phyloP scores from a whole-genome alignment of 169 alveolate genomes.

The Theileria luwenshuni region DNA sequence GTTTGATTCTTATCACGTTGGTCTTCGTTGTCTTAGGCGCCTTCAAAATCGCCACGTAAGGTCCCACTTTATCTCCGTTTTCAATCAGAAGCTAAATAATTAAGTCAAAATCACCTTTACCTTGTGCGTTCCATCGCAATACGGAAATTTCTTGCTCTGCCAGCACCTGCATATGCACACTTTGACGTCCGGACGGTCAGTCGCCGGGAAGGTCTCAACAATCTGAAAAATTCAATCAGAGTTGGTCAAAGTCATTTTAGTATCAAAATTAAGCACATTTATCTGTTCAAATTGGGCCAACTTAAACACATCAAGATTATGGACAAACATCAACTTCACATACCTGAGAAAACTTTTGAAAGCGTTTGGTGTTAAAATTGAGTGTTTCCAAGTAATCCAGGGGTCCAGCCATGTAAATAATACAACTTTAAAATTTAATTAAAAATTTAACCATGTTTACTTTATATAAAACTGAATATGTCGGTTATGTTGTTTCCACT shows the following conservation, averaged over 20 bases:
- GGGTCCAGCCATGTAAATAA: constrained; percentile 67
- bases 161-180: constrained; percentile 85
- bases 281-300: too few relatives aligned
- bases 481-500: too few relatives aligned
- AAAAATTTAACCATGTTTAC: too few relatives aligned
- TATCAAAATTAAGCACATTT: too few relatives aligned
- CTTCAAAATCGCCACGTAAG: constrained; percentile 68
- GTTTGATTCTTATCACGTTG: constrained; percentile 47
- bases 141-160: constrained; percentile 84
- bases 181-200: constrained; percentile 65
- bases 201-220: constrained; percentile 62
- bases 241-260: too few relatives aligned
- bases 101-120: constrained; percentile 34
- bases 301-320: too few relatives aligned
- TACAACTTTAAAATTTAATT: too few relatives aligned
- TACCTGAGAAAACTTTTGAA: constrained; percentile 75
- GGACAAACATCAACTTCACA: background rate
- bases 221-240: too few relatives aligned
- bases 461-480: too few relatives aligned
- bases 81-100: constrained; percentile 68
- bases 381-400: constrained; percentile 69
- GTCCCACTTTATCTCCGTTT: constrained; percentile 79
- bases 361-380: constrained; percentile 74
- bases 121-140: constrained; percentile 86
- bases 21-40: constrained; percentile 31